A percentile compares a stretch with the other conserved stretches of the same genome.
Evolutionary conservation across 306 rosid species (phyloP).

Genomic region (Elaeagnus macrophylla): DNA sequence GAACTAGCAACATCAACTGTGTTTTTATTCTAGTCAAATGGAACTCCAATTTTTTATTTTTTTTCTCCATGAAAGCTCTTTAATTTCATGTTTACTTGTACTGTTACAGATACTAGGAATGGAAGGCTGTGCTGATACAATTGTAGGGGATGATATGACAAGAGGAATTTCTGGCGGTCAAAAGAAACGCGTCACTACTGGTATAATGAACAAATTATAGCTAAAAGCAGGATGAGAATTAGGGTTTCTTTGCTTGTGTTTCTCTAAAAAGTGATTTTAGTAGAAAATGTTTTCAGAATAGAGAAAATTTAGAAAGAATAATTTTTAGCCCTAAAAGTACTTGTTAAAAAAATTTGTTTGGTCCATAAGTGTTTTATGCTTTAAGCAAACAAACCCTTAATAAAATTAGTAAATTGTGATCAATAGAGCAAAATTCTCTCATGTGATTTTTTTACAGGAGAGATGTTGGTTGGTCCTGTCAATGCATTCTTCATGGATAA

Average conservation of each 20-base stretch:
- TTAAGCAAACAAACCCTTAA: no score
- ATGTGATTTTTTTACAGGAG: constrained; percentile 22
- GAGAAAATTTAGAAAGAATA: no score
- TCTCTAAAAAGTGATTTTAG: no score
- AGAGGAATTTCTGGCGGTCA: constrained; percentile 48
- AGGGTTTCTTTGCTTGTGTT: background rate
- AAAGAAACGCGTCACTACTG: constrained; percentile 43
- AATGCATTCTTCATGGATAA: constrained; percentile 53
- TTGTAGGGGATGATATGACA: constrained; percentile 30
- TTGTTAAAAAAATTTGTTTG: no score
- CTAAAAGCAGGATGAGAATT: background rate
- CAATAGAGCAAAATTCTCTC: no score
- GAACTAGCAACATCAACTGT: background rate
- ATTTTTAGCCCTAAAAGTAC: no score
- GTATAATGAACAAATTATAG: constrained; percentile 8
- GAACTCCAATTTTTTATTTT: background rate
- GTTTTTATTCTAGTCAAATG: background rate
- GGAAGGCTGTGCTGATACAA: constrained; percentile 43
- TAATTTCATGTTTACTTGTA: background rate
- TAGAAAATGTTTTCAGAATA: no score
- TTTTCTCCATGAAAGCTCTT: no score
- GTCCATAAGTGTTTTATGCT: no score
- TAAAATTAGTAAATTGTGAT: no score
- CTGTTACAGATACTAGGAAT: constrained; percentile 27
- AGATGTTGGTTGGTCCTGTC: constrained; percentile 55